These are phyloP conservation scores for Nitzschia inconspicua DNA, from an alignment of 108 stramenopile species.

Conservation along the genomic window DNA sequence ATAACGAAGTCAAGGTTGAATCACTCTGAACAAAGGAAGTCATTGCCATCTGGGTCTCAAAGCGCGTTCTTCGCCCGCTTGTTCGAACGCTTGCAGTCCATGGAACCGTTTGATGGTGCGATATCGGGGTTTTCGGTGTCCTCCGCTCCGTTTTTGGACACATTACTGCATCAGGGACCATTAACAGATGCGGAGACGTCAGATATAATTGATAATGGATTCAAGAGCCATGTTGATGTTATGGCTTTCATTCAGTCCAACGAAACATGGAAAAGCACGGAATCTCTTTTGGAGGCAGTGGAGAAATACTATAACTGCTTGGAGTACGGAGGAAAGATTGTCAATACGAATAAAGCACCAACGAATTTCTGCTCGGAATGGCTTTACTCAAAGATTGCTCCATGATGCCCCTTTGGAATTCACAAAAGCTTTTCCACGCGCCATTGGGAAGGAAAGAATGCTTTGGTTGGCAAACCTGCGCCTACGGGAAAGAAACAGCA, in stretches of 20 bases:
- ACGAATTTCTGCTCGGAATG: conserved; percentile 43
- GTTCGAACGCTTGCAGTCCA: conserved; percentile 41
- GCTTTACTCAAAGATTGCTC: conserved; percentile 32
- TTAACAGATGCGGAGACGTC: background rate
- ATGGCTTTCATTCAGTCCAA: conserved; percentile 22
- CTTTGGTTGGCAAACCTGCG: too few relatives aligned
- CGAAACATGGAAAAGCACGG: conserved; percentile 23
- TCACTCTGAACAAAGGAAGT: conserved; percentile 34
- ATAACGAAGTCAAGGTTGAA: conserved; percentile 12
- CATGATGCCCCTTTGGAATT: too few relatives aligned
- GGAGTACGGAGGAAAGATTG: conserved; percentile 33
- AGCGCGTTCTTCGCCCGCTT: conserved; percentile 36
- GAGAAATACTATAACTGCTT: conserved; percentile 39
- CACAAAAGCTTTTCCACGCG: too few relatives aligned
- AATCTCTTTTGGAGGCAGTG: conserved; percentile 19
- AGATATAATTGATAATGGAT: conserved; percentile 3
- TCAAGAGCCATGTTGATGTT: conserved; percentile 28
- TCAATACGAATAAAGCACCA: conserved; percentile 22
- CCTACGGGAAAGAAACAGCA: too few relatives aligned
- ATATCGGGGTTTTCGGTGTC: background rate
- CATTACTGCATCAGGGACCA: background rate
- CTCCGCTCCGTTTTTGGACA: background rate
- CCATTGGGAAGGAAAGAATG: too few relatives aligned
- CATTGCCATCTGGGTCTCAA: conserved; percentile 32
- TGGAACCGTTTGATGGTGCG: background rate